Conservation (phyloP, 179 eudicot species). For the Carnegiea gigantea region DNA sequence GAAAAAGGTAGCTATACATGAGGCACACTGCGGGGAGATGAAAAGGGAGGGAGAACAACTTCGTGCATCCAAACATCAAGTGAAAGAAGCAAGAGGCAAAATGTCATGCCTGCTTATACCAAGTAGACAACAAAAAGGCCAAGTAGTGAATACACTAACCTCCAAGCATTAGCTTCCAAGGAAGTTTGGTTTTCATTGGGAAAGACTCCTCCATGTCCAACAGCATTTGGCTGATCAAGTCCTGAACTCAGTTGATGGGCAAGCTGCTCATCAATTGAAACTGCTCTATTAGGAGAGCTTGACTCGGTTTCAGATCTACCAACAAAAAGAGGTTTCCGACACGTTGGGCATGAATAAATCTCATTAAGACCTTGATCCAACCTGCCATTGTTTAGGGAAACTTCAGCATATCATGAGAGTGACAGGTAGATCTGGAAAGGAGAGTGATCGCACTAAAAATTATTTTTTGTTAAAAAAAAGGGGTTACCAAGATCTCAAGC, state of each 20-base stretch:
- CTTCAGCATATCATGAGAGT: background rate
- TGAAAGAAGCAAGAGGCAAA: background rate
- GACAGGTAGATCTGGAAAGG: background rate
- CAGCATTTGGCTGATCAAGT: constrained; percentile 44
- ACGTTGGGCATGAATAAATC: constrained; percentile 91
- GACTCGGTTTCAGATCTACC: constrained; percentile 63
- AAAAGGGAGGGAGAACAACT: background rate
- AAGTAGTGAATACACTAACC: constrained; percentile 42
- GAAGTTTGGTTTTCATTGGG: constrained; percentile 45
- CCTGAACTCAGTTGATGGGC: constrained; percentile 84
- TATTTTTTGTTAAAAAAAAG: background rate
- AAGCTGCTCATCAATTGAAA: constrained; percentile 88
- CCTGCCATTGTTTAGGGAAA: constrained; percentile 43
- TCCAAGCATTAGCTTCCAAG: constrained; percentile 63
- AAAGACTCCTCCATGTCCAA: constrained; percentile 48
- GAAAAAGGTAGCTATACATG: background rate
- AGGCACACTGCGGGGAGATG: background rate
- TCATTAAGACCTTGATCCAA: constrained; percentile 88
- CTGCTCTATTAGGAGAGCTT: constrained; percentile 40
- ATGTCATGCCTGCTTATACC: background rate
- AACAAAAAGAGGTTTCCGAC: constrained; percentile 90
- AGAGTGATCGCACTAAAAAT: constrained; percentile 1
- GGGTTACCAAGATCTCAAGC: constrained; percentile 89
- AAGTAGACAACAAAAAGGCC: background rate
- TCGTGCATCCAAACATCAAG: background rate